These are phyloP conservation scores for Rhizopogon vulgaris DNA, from an alignment of 768 basidiomycete species.

Conservation along the genomic window DNA sequence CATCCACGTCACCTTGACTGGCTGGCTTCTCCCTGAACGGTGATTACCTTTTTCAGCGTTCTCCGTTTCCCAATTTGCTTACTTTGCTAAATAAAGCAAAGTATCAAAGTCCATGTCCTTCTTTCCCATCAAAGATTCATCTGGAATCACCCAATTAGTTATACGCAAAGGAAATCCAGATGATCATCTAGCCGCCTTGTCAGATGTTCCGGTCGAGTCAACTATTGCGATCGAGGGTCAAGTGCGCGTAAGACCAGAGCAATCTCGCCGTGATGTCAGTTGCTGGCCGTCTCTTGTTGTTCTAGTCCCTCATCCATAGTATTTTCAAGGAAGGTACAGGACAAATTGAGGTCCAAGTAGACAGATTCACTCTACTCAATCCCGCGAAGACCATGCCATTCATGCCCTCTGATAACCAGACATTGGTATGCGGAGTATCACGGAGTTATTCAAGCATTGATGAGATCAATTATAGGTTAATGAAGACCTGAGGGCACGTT, in stretches of 20 bases:
- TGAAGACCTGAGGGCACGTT: conserved; percentile 79
- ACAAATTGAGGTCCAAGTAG: conserved; percentile 75
- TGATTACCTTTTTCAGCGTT: conserved; percentile 33
- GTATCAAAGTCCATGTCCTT: conserved; percentile 69
- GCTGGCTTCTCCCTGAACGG: conserved; percentile 82
- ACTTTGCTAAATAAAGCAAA: conserved; percentile 47
- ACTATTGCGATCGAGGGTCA: conserved; percentile 69
- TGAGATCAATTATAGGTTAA: conserved; percentile 49
- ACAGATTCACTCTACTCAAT: conserved; percentile 70
- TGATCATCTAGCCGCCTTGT: conserved; percentile 38
- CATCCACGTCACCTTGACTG: conserved; percentile 60
- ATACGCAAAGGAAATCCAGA: conserved; percentile 33
- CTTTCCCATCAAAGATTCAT: conserved; percentile 77
- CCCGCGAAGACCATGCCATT: conserved; percentile 80
- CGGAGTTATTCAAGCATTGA: background rate
- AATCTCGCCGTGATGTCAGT: conserved; percentile 59
- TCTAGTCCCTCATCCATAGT: conserved; percentile 3
- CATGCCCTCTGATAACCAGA: conserved; percentile 69
- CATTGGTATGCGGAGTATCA: conserved; percentile 49
- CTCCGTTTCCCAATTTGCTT: conserved; percentile 27
- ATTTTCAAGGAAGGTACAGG: conserved; percentile 52
- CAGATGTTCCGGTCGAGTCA: conserved; percentile 69
- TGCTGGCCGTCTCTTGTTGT: conserved; percentile 3
- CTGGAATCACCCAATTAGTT: conserved; percentile 76
- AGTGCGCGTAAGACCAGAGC: conserved; percentile 57